A percentile compares a stretch with the other conserved stretches of the same genome.
Conservation (phyloP, 495 filamentous ascomycete species). For the Hypoxylon perforatum region DNA sequence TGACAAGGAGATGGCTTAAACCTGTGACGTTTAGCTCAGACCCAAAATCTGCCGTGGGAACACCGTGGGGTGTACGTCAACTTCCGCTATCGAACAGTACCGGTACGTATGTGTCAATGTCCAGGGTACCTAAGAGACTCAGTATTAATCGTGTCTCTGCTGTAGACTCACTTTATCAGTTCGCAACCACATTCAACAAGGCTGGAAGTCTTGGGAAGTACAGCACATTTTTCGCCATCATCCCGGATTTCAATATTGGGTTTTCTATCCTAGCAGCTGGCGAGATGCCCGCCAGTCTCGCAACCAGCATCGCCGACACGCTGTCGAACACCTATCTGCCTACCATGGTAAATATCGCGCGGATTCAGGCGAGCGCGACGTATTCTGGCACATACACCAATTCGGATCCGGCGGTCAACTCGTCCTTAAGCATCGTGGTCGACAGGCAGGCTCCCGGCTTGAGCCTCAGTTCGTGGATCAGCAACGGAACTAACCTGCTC, state of each 20-base stretch:
- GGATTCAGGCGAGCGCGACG: conserved; percentile 48
- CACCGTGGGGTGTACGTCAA: conserved; percentile 68
- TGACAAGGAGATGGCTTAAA: conserved; percentile 68
- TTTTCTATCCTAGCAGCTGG: conserved; percentile 64
- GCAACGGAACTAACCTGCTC: conserved; percentile 60
- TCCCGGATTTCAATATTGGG: conserved; percentile 65
- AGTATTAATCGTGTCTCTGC: neutral
- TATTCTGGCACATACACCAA: conserved; percentile 54
- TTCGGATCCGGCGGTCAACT: conserved; percentile 44
- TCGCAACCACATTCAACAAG: conserved; percentile 64
- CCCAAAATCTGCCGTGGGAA: conserved; percentile 56
- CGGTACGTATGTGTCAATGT: conserved; percentile 16
- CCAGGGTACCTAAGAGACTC: no score
- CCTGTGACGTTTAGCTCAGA: conserved; percentile 62
- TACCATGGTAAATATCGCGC: conserved; percentile 48
- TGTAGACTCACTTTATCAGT: conserved; percentile 55
- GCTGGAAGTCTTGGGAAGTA: conserved; percentile 62
- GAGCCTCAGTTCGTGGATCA: conserved; percentile 58
- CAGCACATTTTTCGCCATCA: conserved; percentile 58
- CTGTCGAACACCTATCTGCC: conserved; percentile 51
- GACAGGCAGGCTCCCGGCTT: conserved; percentile 54
- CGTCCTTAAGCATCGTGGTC: conserved; percentile 54
- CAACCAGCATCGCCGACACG: conserved; percentile 50
- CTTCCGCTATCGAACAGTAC: conserved; percentile 32
- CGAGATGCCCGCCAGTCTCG: conserved; percentile 38